Percentiles rank a stretch among this genome's conserved stretches.
Conservation (phyloP, 352 stramenopile species). For the Phytopythium sindhum region DNA sequence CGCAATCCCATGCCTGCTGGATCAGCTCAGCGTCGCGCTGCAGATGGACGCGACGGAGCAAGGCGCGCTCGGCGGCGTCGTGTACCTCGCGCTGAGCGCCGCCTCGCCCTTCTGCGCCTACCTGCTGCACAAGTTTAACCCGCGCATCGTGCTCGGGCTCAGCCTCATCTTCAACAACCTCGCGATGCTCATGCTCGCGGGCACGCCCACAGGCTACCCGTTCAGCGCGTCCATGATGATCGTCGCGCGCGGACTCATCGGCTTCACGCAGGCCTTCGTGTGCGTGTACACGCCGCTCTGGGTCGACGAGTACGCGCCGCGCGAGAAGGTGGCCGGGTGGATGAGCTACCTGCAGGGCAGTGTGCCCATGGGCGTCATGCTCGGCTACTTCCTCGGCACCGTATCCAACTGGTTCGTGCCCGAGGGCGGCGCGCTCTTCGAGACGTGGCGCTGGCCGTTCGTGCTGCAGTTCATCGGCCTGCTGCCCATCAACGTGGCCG, state of each 20-base stretch:
- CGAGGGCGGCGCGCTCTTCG: constrained; percentile 56
- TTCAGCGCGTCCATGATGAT: constrained; percentile 76
- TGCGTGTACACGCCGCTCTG: constrained; percentile 84
- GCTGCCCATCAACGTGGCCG: constrained; percentile 66
- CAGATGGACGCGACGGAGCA: constrained; percentile 69
- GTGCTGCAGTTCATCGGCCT: constrained; percentile 78
- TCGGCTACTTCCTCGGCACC: constrained; percentile 80
- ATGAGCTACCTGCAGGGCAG: constrained; percentile 86
- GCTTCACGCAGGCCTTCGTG: constrained; percentile 81
- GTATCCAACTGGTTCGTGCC: constrained; percentile 80
- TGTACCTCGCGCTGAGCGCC: constrained; percentile 72
- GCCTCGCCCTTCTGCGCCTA: constrained; percentile 77
- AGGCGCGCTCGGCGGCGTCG: constrained; percentile 69
- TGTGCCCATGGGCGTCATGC: constrained; percentile 82
- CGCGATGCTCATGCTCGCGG: constrained; percentile 64
- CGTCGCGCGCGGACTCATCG: constrained; percentile 58
- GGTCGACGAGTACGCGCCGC: constrained; percentile 80
- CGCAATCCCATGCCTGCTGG: constrained; percentile 76
- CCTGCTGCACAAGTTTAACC: constrained; percentile 68
- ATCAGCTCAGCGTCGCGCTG: constrained; percentile 75
- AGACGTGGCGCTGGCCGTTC: constrained; percentile 84
- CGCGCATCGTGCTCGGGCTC: constrained; percentile 56
- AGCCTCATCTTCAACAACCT: constrained; percentile 80
- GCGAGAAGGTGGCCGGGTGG: constrained; percentile 73
- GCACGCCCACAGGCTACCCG: constrained; percentile 64